A percentile compares a stretch with the other conserved stretches of the same genome.
Evolutionary conservation across 2,329 filamentous ascomycete species (phyloP).

Genomic region (Furcasterigmium sp.): DNA sequence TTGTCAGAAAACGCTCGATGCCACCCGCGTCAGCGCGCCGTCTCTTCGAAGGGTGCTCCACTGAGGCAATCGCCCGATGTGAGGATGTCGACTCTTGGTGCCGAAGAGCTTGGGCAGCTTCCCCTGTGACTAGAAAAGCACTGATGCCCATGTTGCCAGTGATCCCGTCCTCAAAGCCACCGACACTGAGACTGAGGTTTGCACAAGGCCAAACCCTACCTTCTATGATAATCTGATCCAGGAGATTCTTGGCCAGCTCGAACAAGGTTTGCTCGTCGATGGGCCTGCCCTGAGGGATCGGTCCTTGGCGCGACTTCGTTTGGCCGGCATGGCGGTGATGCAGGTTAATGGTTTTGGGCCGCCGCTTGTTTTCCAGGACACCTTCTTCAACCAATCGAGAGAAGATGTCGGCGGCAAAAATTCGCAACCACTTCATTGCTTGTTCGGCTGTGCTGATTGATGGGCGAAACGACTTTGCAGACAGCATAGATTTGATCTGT

Average conservation of each 20-base stretch:
- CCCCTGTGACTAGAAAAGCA: conserved; percentile 74
- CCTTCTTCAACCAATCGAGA: conserved; percentile 86
- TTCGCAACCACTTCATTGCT: conserved; percentile 78
- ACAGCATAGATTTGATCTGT: conserved; percentile 96
- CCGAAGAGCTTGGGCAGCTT: conserved; percentile 54
- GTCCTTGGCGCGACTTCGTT: conserved; percentile 66
- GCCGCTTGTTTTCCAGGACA: conserved; percentile 77
- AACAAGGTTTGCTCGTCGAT: conserved; percentile 71
- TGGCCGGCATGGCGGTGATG: conserved; percentile 73
- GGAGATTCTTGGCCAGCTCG: conserved; percentile 68
- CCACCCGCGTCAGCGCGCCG: conserved; percentile 35
- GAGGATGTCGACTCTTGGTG: conserved; percentile 12
- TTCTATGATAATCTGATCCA: conserved; percentile 73
- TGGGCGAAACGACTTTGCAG: conserved; percentile 90
- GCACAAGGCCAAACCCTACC: conserved; percentile 83
- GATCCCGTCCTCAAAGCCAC: conserved; percentile 87
- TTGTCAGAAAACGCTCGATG: conserved; percentile 55
- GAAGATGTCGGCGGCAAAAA: conserved; percentile 89
- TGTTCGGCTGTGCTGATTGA: conserved; percentile 74
- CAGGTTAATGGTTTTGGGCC: conserved; percentile 80
- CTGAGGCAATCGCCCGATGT: neutral
- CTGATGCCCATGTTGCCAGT: conserved; percentile 82
- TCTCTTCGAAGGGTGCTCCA: conserved; percentile 27
- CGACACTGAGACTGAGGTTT: conserved; percentile 84
- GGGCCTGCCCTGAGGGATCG: conserved; percentile 70